Base-by-base conservation (phyloP, 164 flowering plant species). In the Annona cherimola region DNA sequence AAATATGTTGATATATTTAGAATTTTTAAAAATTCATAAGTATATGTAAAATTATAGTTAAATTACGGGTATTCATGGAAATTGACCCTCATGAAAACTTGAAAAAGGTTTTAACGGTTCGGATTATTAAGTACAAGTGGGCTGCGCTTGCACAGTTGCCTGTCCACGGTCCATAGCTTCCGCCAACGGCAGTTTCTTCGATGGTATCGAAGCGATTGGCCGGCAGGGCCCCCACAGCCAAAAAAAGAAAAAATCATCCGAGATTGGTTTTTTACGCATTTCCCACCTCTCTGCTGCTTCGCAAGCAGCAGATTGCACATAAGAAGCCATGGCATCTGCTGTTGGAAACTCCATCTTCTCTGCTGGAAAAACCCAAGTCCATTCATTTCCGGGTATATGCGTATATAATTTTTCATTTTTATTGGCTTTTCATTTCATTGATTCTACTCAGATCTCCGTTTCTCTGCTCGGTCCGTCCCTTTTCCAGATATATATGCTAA, bases 281-380 rank as follows among this genome's bases (percentile, higher is more conserved):
- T 11, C 41, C 66, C 5, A 1, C 46, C 20, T 46, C 69, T 14
- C 57, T 9, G 14, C 57, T 12, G 16, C 14, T 11, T 11, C 57
- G 57, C 57, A 50, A 3, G 57, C 35, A 26, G 35, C 35, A 26
- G 35, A 26, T 26, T 26, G 35, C 35, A 26, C 35, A 50, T 50
- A 50, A 50, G 57, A 16, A 1, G 66, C 72, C 41, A 78, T 78
- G 80, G 20, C 83, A 55, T 71, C 79, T 42, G 71, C 79, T 44
- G 50, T 84, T n/a, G 73, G 86, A 5, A 79, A 54, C 61, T 78
- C 89, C 12, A 63, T 86, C 75, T 55, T 77, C 67, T 39, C 70
- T 42, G 35, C 79, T 6, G 75, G 12, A 42, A 79, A 61, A 45
- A 78, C 81, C 67, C 65, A 60, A 39, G 20, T 76, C 75, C 82